These are phyloP conservation scores for Castanopsis chinensis DNA, from an alignment of 306 rosid species.

Conservation along the genomic window DNA sequence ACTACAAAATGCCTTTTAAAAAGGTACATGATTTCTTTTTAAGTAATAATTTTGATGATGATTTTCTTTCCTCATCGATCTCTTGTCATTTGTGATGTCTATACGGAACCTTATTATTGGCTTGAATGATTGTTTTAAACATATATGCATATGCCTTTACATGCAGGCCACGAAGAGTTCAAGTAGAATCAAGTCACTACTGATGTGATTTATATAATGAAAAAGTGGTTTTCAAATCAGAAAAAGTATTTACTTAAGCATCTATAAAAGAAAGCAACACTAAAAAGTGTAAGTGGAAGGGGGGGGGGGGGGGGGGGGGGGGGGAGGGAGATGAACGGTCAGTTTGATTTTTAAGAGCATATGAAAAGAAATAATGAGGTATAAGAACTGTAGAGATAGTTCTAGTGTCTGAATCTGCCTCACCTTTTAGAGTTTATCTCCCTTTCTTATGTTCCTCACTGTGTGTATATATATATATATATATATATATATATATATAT, in stretches of 20 bases:
- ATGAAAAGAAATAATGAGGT: not conserved
- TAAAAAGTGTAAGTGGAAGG: not conserved
- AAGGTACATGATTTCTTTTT: not conserved
- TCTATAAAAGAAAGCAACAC: not conserved
- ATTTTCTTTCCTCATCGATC: too few species aligned
- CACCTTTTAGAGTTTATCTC: too few species aligned
- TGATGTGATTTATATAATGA: not conserved
- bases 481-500: rapidly evolving
- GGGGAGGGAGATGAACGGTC: not conserved
- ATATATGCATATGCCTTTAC: not conserved
- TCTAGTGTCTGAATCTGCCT: not conserved
- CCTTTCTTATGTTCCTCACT: not conserved
- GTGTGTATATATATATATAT: too few species aligned
- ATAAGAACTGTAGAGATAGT: not conserved
- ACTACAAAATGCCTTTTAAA: not conserved
- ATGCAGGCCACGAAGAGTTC: not conserved
- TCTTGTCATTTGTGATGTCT: not conserved
- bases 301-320: not conserved
- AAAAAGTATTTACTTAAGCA: not conserved
- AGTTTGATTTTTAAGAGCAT: not conserved
- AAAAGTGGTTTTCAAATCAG: not conserved
- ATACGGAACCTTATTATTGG: not conserved
- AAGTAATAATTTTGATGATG: not conserved
- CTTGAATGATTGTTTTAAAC: not conserved
- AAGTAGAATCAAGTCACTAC: not conserved